Conservation (phyloP, 768 basidiomycete species). For the Boletus sp. region DNA sequence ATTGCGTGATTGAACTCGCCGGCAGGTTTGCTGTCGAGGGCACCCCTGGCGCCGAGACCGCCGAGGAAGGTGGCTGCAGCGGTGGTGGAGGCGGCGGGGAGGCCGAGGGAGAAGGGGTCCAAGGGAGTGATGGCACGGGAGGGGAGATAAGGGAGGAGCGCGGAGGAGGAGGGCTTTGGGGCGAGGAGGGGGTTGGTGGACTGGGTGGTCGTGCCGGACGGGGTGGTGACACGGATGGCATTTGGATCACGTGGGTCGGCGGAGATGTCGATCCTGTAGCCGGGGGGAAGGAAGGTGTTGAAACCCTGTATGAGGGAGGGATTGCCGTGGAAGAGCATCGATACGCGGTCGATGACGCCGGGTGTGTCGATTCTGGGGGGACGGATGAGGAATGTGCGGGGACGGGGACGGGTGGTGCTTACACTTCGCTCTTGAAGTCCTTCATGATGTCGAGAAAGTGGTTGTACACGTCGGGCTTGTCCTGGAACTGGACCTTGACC, state of each 20-base stretch:
- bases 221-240: conserved; percentile 80
- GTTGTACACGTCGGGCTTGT: conserved; percentile 93
- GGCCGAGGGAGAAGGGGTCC: conserved; percentile 47
- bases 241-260: conserved; percentile 67
- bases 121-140: conserved; percentile 60
- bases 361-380: conserved; percentile 87
- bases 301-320: conserved; percentile 92
- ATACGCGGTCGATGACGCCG: conserved; percentile 94
- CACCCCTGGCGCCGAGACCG: conserved; percentile 50
- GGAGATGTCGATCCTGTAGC: conserved; percentile 89
- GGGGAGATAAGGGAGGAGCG: conserved; percentile 14
- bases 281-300: conserved; percentile 94
- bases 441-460: conserved; percentile 97
- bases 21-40: conserved; percentile 50
- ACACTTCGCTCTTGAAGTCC: conserved; percentile 97
- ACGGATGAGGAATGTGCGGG: neutral
- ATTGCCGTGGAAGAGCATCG: conserved; percentile 88
- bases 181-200: conserved; percentile 40
- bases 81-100: conserved; percentile 46
- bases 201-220: conserved; percentile 69
- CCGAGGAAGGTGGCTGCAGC: conserved; percentile 68
- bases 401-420: conserved; percentile 34
- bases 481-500: conserved; percentile 88
- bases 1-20: conserved; percentile 93
- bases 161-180: conserved; percentile 28